These are phyloP conservation scores for Aspergillus sp. DNA, from an alignment of 2,329 filamentous ascomycete genomes.

Conservation along the genomic window DNA sequence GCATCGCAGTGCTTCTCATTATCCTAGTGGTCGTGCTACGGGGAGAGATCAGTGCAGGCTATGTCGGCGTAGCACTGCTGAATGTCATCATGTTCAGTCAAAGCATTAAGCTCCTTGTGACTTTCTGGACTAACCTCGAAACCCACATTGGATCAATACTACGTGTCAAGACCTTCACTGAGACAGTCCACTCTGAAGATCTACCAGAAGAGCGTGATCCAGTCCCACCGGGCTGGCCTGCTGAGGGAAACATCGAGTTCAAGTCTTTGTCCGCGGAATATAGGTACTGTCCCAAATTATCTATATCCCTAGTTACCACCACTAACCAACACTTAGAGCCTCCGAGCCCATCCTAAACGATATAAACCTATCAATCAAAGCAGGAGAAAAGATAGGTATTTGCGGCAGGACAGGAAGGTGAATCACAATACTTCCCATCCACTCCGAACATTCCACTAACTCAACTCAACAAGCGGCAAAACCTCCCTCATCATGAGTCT, in stretches of 20 bases:
- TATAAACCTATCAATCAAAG: constrained; percentile 47
- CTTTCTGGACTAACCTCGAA: constrained; percentile 58
- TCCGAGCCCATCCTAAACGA: constrained; percentile 44
- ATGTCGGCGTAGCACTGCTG: constrained; percentile 54
- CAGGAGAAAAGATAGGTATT: constrained; percentile 43
- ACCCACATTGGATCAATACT: constrained; percentile 59
- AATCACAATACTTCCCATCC: not conserved
- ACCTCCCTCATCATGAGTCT: constrained; percentile 43
- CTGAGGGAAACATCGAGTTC: constrained; percentile 44
- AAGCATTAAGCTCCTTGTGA: constrained; percentile 51
- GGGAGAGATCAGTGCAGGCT: constrained; percentile 47
- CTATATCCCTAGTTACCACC: not conserved
- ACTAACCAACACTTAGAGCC: constrained; percentile 12
- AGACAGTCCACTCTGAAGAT: constrained; percentile 47
- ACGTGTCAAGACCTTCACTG: constrained; percentile 55
- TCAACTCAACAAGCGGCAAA: constrained; percentile 37
- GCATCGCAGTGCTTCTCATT: constrained; percentile 51
- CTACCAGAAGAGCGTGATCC: constrained; percentile 39
- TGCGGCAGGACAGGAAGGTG: constrained; percentile 43
- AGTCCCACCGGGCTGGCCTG: constrained; percentile 45
- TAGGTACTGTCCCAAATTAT: constrained; percentile 26
- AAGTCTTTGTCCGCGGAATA: constrained; percentile 47
- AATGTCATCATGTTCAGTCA: constrained; percentile 56
- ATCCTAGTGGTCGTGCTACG: constrained; percentile 48
- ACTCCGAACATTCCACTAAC: not conserved